phyloP scores from a whole-genome alignment of 164 flowering plant genomes.

The Cinnamomum chago region DNA sequence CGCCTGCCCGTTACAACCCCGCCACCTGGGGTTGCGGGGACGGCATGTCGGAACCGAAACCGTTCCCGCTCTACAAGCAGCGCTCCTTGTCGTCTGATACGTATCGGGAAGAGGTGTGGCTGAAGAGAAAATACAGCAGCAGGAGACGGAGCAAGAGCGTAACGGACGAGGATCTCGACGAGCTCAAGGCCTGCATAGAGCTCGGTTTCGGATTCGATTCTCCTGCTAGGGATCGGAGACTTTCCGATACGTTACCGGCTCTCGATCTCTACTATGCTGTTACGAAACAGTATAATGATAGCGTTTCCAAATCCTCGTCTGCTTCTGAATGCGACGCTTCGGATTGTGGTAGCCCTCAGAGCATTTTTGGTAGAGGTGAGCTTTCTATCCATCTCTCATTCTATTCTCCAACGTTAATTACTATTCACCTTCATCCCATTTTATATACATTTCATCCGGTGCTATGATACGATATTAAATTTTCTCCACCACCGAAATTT shows the following conservation, averaged over 20 bases:
- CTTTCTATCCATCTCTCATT: background rate
- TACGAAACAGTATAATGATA: conserved; percentile 45
- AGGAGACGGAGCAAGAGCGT: conserved; percentile 51
- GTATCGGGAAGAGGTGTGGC: conserved; percentile 50
- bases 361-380: conserved; percentile 45
- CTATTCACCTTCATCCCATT: no score
- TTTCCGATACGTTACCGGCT: conserved; percentile 70
- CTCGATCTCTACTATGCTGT: conserved; percentile 60
- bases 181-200: conserved; percentile 72
- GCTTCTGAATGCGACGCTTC: conserved; percentile 22
- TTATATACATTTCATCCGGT: no score
- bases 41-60: conserved; percentile 15
- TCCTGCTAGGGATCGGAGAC: conserved; percentile 37
- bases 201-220: conserved; percentile 71
- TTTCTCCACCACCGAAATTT: no score
- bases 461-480: no score
- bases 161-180: conserved; percentile 79
- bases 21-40: background rate
- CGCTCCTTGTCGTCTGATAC: conserved; percentile 65
- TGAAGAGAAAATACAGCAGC: conserved; percentile 22
- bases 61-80: conserved; percentile 42
- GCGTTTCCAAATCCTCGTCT: conserved; percentile 29
- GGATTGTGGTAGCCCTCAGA: conserved; percentile 31
- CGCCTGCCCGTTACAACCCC: background rate
- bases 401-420: no score